Base-by-base conservation (phyloP, 1,139 yeast genomes). In the Diutina scorzettiae region DNA sequence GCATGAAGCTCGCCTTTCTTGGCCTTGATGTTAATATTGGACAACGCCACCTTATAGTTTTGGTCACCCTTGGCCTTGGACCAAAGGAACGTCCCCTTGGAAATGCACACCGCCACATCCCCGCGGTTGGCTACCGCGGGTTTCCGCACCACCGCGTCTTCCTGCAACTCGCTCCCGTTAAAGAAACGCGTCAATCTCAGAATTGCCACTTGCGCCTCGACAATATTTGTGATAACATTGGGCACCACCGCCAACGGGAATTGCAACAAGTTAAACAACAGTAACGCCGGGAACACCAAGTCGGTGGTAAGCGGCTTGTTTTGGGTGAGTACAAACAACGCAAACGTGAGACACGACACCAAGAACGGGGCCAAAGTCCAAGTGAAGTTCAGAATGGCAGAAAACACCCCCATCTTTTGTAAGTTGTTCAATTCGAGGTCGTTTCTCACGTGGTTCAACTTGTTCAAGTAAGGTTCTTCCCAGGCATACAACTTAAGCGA, bases 181-280 rank as follows among this genome's bases (percentile, higher is more conserved):
- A 91, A 71, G 61, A 84, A 91, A 33, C 73, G 71, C 3, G 78
- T 73, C 53, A 91, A 71, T 69, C 98, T 80, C 11, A 69, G 66
- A 43, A 86, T 60, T 6, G 98, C 91, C 42, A 91, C 97, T 51
- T 85, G 83, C 1, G 96, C 89, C 60, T 91, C 98, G 46, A 91
- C 81, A 44, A 86, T 63, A 43, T 85, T 73, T 23, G 95, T 81
- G 48, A 91, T 77, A 17, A 91, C 93, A 76, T 79, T 85, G 40
- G 98, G 98, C 48, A 91, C 72, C 34, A 86, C 83, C n/a, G 95
- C 91, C 50, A 91, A 71, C 42, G 99, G 98, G 75, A 93, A 91
- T 2, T 82, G 73, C 47, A 91, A 71, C 55, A 91, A 66, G 58
- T 89, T 91, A 64, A 83, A 83, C 49, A 91, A 69, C 1, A 96